Percentiles rank a stretch among this genome's conserved stretches.
These are phyloP conservation scores for Striga asiatica DNA, from an alignment of 257 asterid species.

Conservation along the genomic window DNA sequence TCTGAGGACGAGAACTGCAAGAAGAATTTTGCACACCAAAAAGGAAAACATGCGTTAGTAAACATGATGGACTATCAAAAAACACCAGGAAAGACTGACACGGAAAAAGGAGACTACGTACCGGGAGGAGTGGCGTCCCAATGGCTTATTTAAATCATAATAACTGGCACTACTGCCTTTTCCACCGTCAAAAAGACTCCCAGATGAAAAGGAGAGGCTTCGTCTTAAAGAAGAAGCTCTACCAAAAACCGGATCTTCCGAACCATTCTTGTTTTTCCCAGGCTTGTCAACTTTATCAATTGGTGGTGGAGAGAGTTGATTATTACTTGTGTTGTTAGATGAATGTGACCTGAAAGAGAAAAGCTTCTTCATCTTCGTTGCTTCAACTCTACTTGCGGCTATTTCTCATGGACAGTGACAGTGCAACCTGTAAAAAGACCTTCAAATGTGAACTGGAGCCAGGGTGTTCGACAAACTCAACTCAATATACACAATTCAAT, in stretches of 20 bases:
- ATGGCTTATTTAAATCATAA: conserved; percentile 39
- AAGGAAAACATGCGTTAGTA: not conserved
- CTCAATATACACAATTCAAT: too few species aligned
- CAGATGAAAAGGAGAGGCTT: conserved; percentile 83
- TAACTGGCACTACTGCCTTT: conserved; percentile 28
- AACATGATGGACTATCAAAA: not conserved
- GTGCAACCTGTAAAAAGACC: conserved; percentile 15
- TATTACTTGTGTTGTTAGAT: conserved; percentile 26
- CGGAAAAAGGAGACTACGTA: conserved; percentile 20
- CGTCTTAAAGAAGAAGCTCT: conserved; percentile 61
- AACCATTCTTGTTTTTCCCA: conserved; percentile 32
- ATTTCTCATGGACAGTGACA: conserved; percentile 20
- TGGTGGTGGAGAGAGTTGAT: conserved; percentile 47
- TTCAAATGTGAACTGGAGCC: too few species aligned
- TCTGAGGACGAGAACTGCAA: conserved; percentile 52
- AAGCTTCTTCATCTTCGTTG: conserved; percentile 67
- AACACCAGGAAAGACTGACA: not conserved
- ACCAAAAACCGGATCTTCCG: conserved; percentile 30
- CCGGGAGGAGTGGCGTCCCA: conserved; percentile 44
- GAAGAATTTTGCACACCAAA: conserved; percentile 5
- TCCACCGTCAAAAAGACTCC: conserved; percentile 43
- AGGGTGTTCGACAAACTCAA: too few species aligned
- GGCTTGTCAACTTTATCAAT: conserved; percentile 31
- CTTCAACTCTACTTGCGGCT: conserved; percentile 22
- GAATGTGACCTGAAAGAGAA: conserved; percentile 72